Evolutionary conservation across 2,329 filamentous ascomycete genomes (phyloP), one percentile per base, ranked within the genome.

Genomic region (Fonsecaea monophora): DNA sequence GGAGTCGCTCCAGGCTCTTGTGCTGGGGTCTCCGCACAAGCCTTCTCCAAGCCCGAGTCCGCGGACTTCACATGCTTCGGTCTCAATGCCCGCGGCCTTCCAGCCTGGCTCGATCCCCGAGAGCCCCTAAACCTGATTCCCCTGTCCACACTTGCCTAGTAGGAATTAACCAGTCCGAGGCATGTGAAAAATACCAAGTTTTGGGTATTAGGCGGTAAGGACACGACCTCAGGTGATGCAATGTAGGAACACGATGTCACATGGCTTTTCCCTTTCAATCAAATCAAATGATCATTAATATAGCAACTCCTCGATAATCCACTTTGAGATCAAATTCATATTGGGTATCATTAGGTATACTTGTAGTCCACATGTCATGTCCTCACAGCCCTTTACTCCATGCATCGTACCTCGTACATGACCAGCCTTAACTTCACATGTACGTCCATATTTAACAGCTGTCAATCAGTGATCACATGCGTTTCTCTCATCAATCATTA

Each of bases 1-100:
- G 21, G 18, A 18, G 45, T 30, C 25, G 45, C 45, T 30, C 45
- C 21, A 50, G 45, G 45, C 45, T 50, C 45, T 30, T 30, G 12
- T 12, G 18, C 18, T 50, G 45, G 30, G 30, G 30, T 21, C 45
- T 21, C 45, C 45, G 45, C 45, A 50, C 15, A 50, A 50, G 45
- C 12, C 45, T 25, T 25, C 45, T 50, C 45, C 45, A 50, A 50
- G 21, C 18, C 18, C 53, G 15, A 55, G 30, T 32, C 53, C 3
- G n/a, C 53, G 53, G 53, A 38, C 53, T 55, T 55, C 53, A 55
- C 35, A 38, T 55, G 32, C 35, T 55, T 55, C 35, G 30, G 53
- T n/a, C 18, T 34, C 30, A 35, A 32, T 4, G 8, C 35, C 35
- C 35, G 32, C 53, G n/a, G 13, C 32, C 53, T 38, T 37, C 53